Conservation (phyloP, 2,329 filamentous ascomycete genomes). For the Pleomassaria siparia region DNA sequence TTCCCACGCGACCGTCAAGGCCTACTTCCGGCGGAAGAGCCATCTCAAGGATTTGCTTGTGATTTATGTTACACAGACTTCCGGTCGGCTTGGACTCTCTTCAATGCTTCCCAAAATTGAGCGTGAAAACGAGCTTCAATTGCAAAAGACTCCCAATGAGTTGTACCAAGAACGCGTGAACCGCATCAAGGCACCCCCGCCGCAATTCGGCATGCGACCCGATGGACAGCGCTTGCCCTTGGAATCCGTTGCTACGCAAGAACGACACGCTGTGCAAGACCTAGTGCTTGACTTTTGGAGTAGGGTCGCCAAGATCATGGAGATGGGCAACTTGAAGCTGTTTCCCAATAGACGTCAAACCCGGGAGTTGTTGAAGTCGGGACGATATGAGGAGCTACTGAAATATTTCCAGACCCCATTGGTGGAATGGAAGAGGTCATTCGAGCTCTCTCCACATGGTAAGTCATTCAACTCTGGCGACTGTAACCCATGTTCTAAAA, state of each 20-base stretch:
- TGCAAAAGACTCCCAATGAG: conserved; percentile 34
- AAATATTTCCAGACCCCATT: conserved; percentile 80
- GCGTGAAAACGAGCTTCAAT: conserved; percentile 23
- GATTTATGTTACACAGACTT: conserved; percentile 92
- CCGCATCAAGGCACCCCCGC: conserved; percentile 38
- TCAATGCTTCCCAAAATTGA: conserved; percentile 75
- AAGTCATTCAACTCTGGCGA: conserved; percentile 6
- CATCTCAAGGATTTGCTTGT: conserved; percentile 84
- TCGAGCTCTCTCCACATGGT: conserved; percentile 69
- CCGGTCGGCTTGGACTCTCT: conserved; percentile 86
- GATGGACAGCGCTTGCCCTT: conserved; percentile 39
- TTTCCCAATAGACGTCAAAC: conserved; percentile 88
- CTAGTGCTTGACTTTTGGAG: conserved; percentile 82
- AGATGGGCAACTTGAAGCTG: conserved; percentile 82
- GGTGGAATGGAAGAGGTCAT: conserved; percentile 75
- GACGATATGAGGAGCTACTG: conserved; percentile 78
- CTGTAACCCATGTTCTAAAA: conserved; percentile 21
- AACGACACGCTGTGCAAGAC: conserved; percentile 51
- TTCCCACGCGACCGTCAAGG: conserved; percentile 64
- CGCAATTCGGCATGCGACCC: conserved; percentile 37
- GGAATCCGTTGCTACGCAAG: conserved; percentile 39
- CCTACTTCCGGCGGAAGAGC: conserved; percentile 73
- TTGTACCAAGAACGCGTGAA: conserved; percentile 40
- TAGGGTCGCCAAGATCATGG: conserved; percentile 89
- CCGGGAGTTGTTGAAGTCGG: conserved; percentile 82